Evolutionary conservation across 495 filamentous ascomycete genomes (phyloP).

Genomic region (Penicillium ucsense): DNA sequence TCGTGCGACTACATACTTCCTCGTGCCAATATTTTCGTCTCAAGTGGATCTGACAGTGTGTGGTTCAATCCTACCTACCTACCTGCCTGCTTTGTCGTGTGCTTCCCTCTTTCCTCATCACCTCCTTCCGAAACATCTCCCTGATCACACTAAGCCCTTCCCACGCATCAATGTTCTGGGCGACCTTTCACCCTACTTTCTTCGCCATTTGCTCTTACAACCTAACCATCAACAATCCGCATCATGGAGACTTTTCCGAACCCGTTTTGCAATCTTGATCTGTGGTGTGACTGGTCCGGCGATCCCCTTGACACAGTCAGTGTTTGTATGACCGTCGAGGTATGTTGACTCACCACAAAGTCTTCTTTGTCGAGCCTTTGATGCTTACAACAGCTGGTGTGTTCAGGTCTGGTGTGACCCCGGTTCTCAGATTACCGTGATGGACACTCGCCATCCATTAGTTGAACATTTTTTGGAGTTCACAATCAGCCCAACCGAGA

Average conservation of each 20-base stretch:
- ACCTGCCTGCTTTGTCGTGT: background rate
- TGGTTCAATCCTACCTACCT: background rate
- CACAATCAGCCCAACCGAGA: background rate
- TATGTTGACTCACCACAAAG: conserved; percentile 7
- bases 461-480: background rate
- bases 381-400: background rate
- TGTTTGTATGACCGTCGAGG: conserved; percentile 23
- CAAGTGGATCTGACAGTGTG: too few relatives aligned
- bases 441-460: background rate
- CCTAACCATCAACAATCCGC: background rate
- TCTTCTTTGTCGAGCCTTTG: background rate
- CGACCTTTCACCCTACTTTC: background rate
- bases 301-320: conserved; percentile 16
- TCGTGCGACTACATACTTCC: too few relatives aligned
- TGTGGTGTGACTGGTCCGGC: conserved; percentile 27
- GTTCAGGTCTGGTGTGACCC: conserved; percentile 3
- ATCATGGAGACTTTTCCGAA: conserved; percentile 4
- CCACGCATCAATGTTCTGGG: background rate
- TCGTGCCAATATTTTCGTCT: too few relatives aligned
- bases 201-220: background rate
- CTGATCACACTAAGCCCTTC: background rate
- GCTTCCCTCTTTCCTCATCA: background rate
- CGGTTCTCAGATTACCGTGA: background rate
- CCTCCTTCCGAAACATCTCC: background rate
- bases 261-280: conserved; percentile 22